Evolutionary conservation across 2,329 filamentous ascomycete species (phyloP), one percentile per base, ranked within the genome.

Genomic region (Lecanosticta acicola): DNA sequence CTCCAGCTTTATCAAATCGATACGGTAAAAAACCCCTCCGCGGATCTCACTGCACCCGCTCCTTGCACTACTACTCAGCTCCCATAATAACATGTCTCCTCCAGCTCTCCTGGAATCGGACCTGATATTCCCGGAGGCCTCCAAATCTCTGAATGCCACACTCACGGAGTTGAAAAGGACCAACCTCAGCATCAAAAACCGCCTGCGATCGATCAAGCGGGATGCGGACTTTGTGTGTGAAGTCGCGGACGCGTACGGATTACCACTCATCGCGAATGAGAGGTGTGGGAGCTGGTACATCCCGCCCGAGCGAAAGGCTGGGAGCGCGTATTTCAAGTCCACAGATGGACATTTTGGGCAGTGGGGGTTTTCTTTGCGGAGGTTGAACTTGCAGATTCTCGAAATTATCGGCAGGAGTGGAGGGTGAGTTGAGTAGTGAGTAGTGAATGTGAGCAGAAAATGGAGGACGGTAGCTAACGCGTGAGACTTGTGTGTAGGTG

Each of bases 271-370:
- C 11, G 89, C 91, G 21, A 98, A 98, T 63, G 90, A 97, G 71
- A 79, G 93, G 49, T 97, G 93, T 65, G 93, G 93, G 0, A 91
- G 87, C 67, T 98, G 93, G 93, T 97, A 97, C 65, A 85, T 97
- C 19, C 68, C 71, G 2, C 83, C 83, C 0, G 66, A 66, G 5
- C 60, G 61, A 19, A 93, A 91, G 67, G 69, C 64, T 1, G 85
- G 79, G 24, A 89, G 85, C 54, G 87, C 85, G 24, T 98, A 97
- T 68, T 98, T 97, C 70, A 98, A 98, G 74, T 94, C 87, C 68
- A 98, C 93, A 1, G 93, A 98, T 69, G 93, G 93, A 1, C 93
- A 98, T 66, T 81, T 83, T 42, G 83, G 87, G 7, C 83, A 94
- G 61, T 98, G 93, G 93, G 79, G 83, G 50, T 95, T 97, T 63